Evolutionary conservation across 1,284 basidiomycete species (phyloP).

Genomic region (Leccinum fallax): DNA sequence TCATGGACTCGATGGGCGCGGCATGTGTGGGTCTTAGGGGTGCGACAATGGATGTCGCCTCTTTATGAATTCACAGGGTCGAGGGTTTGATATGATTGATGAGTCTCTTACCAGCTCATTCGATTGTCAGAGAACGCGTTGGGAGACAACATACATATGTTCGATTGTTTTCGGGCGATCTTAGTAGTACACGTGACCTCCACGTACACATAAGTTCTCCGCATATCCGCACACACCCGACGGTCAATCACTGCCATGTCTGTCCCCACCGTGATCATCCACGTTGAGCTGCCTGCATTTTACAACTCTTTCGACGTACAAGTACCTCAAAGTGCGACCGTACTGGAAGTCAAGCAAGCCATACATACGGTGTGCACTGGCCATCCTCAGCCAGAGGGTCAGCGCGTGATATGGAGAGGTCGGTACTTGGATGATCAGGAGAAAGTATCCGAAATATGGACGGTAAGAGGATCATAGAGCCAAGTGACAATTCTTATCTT

Average conservation of each 20-base stretch:
- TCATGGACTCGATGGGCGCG: background rate
- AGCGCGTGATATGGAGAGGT: slow-evolving; percentile 75
- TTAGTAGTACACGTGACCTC: slow-evolving; percentile 29
- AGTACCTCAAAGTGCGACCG: slow-evolving; percentile 49
- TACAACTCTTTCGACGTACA: slow-evolving; percentile 63
- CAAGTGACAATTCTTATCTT: slow-evolving; percentile 12
- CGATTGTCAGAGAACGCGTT: too few relatives aligned
- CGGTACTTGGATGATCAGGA: slow-evolving; percentile 66
- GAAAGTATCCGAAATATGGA: slow-evolving; percentile 67
- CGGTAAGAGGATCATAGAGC: slow-evolving; percentile 45
- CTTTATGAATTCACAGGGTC: too few relatives aligned
- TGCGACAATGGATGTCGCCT: too few relatives aligned
- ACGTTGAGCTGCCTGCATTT: slow-evolving; percentile 74
- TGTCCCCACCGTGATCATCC: slow-evolving; percentile 52
- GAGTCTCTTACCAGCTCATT: too few relatives aligned
- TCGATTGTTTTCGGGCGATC: too few relatives aligned
- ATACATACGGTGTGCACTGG: slow-evolving; percentile 64
- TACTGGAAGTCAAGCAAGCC: slow-evolving; percentile 67
- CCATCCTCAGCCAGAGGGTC: slow-evolving; percentile 65
- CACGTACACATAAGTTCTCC: slow-evolving; percentile 28
- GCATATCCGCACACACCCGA: too few relatives aligned
- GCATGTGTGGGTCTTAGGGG: background rate
- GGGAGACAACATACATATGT: too few relatives aligned
- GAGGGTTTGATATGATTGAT: too few relatives aligned
- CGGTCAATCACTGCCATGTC: slow-evolving; percentile 29